Base-by-base conservation (phyloP, 1,284 basidiomycete species). In the Marasmius sp. region DNA sequence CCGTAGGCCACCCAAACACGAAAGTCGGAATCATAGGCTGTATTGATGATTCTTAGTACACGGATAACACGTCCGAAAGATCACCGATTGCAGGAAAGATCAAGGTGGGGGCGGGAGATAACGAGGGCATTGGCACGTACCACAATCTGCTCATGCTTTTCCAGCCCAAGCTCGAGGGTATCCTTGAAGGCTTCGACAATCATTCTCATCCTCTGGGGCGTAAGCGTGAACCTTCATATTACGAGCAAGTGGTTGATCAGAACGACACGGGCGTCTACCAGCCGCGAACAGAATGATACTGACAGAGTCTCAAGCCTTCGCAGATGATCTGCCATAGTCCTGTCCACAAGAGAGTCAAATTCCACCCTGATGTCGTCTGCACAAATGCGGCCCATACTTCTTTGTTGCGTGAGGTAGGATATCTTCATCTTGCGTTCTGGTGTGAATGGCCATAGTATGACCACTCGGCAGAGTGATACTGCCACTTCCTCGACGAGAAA, bases 181-280 rank as follows among this genome's bases (percentile, higher is more conserved):
- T 97, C 94, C 74, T 95, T 91, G 79, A 99, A 97, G 1, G 95
- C 91, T 71, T 97, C 92, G 34, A 96, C 95, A 73, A 99, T 98
- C 87, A 95, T 97, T 61, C 95, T 86, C 94, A 97, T 97, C 66
- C 95, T 80, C 75, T 95, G 94, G 14, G 95, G 93, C 1, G 94
- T 95, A 64, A 98, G 79, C 63, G 89, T 89, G 75, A 94, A 93
- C 70, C 90, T 92, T 67, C 22, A 64, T 51, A 58, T 59, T 1
- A 52, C 20, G 34, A 18, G 18, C 41, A 49, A 38, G 16, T 59
- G 33, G 51, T 58, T 38, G 16, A 47, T 47, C 45, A 47, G 45
- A 59, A 22, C 27, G 9, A 47, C 10, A 27, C 27, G 27, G 27
- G 27, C 27, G 27, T 27, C 5, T 27, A 11, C 34, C 52, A 49